phyloP scores from a whole-genome alignment of 163 green algal genomes.

The Chlamydomonas reinhardtii region DNA sequence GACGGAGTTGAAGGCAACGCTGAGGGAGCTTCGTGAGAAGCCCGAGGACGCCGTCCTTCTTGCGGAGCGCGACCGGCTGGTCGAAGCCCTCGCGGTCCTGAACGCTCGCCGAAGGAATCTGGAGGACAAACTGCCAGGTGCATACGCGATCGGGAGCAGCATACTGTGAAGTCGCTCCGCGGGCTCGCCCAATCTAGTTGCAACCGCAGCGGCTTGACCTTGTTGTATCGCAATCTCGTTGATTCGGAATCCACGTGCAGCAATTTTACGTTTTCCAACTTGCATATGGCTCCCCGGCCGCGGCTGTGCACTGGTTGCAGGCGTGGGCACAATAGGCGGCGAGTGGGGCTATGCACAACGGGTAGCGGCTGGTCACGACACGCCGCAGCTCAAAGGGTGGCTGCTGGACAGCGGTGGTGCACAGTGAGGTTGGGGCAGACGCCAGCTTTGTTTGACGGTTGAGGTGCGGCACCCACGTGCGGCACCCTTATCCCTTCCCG shows the following conservation, averaged over 20 bases:
- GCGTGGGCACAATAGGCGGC: slow-evolving; percentile 15
- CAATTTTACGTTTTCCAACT: slow-evolving; percentile 16
- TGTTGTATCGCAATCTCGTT: slow-evolving; percentile 12
- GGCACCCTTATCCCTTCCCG: slow-evolving; percentile 6
- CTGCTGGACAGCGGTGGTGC: slow-evolving; percentile 16
- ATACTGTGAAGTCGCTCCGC: too few relatives aligned
- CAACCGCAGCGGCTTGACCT: neutral
- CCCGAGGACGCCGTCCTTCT: too few relatives aligned
- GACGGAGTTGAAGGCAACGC: too few relatives aligned
- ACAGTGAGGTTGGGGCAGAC: slow-evolving; percentile 22
- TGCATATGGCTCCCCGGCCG: slow-evolving; percentile 9
- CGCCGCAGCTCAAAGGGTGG: slow-evolving; percentile 4
- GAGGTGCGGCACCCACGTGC: slow-evolving; percentile 1
- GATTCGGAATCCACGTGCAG: slow-evolving; percentile 15
- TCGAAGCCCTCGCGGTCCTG: slow-evolving; percentile 2
- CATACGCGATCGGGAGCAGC: neutral
- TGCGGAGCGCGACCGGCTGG: neutral
- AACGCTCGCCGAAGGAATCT: slow-evolving; percentile 16
- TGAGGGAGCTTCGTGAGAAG: too few relatives aligned
- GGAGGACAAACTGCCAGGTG: slow-evolving; percentile 17
- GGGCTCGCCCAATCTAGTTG: too few relatives aligned
- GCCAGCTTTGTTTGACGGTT: slow-evolving; percentile 22
- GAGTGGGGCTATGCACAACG: slow-evolving; percentile 13
- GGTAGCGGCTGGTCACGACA: slow-evolving; percentile 4
- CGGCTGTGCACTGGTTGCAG: slow-evolving; percentile 23